Conservation (phyloP, 202 grass and related monocot genomes). For the Musa balbisiana region DNA sequence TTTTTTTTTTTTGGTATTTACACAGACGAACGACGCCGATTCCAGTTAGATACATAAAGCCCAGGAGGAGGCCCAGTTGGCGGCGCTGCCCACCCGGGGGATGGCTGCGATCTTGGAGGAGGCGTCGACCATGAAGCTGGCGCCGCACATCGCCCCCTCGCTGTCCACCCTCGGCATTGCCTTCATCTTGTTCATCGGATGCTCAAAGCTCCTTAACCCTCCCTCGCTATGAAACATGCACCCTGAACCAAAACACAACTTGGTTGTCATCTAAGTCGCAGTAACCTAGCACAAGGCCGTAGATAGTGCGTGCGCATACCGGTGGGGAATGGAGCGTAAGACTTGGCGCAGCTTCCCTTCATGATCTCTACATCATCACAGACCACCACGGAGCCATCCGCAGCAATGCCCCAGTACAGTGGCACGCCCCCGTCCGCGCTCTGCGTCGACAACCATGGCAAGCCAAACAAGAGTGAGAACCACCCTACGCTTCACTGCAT, state of each 20-base stretch:
- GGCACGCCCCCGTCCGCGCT: not conserved
- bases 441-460: not conserved
- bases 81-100: not conserved
- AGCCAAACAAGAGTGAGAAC: not conserved
- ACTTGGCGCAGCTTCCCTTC: not conserved
- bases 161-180: conserved; percentile 1
- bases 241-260: not conserved
- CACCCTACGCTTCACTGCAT: not conserved
- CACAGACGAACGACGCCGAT: too few species aligned
- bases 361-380: not conserved
- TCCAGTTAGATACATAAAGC: too few species aligned
- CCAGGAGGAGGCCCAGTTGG: not conserved
- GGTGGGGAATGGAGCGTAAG: not conserved
- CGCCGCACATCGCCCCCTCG: not conserved
- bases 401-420: not conserved
- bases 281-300: not conserved
- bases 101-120: not conserved
- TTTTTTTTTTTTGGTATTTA: too few species aligned
- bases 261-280: not conserved
- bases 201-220: conserved; percentile 1
- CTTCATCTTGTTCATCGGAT: conserved; percentile 1
- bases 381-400: not conserved
- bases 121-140: not conserved
- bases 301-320: not conserved
- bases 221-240: conserved; percentile 2